These are phyloP conservation scores for Dictyostelium capitatum DNA, from an alignment of 78 protist species.

Conservation along the genomic window DNA sequence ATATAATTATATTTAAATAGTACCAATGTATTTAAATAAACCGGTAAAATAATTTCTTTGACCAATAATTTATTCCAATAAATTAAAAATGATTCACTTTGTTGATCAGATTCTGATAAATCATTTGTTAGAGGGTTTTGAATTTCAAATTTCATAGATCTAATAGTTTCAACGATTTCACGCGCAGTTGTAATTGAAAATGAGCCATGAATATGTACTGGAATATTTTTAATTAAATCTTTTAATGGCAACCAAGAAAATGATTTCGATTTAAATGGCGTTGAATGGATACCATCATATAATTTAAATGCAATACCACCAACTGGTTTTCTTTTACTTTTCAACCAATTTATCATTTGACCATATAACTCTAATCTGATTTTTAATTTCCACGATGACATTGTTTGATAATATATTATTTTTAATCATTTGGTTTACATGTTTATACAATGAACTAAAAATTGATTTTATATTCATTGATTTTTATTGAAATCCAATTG, in stretches of 20 bases:
- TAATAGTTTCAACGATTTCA: not conserved
- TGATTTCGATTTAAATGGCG: not conserved
- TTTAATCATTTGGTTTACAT: not conserved
- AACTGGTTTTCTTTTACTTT: conserved; percentile 9
- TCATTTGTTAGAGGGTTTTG: no score
- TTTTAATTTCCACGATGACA: no score
- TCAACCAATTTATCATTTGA: not conserved
- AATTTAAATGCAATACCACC: conserved; percentile 45
- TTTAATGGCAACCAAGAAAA: conserved; percentile 12
- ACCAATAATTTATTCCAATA: not conserved
- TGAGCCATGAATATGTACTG: conserved; percentile 28
- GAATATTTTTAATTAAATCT: not conserved
- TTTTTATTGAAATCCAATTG: not conserved
- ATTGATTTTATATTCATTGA: not conserved
- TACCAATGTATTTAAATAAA: not conserved
- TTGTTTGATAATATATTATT: not conserved
- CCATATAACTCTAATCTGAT: not conserved
- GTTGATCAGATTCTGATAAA: not conserved
- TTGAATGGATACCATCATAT: not conserved
- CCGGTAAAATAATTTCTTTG: not conserved
- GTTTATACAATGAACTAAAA: not conserved
- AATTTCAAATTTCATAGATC: not conserved
- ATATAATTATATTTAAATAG: not conserved
- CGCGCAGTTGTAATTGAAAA: conserved; percentile 3
- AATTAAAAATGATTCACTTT: not conserved